A percentile compares a stretch with the other conserved stretches of the same genome.
Evolutionary conservation across 2,329 filamentous ascomycete species (phyloP).

Genomic region (Byssochlamys sp.): DNA sequence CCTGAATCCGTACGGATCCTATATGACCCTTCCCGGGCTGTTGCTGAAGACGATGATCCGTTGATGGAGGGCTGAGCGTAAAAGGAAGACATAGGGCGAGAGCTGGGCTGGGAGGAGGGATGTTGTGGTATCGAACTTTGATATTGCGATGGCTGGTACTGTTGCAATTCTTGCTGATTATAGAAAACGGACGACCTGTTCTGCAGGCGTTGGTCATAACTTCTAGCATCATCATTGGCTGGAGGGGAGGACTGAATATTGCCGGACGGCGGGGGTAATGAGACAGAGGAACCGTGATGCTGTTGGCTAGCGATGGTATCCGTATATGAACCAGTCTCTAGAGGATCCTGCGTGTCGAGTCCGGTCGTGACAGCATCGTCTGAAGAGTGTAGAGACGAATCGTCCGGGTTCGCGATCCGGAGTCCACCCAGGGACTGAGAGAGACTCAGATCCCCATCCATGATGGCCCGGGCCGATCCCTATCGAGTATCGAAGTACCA

Average conservation of each 20-base stretch:
- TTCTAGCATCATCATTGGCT: constrained; percentile 1
- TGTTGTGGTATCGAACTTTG: constrained; percentile 35
- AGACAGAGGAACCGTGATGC: constrained; percentile 7
- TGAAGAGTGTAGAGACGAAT: constrained; percentile 43
- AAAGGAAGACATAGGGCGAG: constrained; percentile 40
- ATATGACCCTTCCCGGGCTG: constrained; percentile 38
- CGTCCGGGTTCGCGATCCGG: constrained; percentile 92
- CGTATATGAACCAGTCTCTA: constrained; percentile 15
- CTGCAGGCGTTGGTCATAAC: constrained; percentile 12
- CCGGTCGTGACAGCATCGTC: constrained; percentile 23
- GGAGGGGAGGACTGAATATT: constrained; percentile 10
- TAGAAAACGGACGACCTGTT: constrained; percentile 37
- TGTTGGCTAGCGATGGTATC: constrained; percentile 11
- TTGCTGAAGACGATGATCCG: constrained; percentile 29
- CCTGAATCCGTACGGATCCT: constrained; percentile 52
- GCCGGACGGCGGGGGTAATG: constrained; percentile 2
- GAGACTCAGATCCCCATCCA: constrained; percentile 88
- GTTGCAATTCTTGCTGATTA: constrained; percentile 36
- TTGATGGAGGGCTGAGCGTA: constrained; percentile 36
- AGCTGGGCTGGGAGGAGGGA: constrained; percentile 26
- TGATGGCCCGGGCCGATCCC: constrained; percentile 37
- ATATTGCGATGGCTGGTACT: constrained; percentile 34
- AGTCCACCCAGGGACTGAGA: constrained; percentile 86
- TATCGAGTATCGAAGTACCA: neutral
- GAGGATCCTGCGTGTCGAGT: constrained; percentile 14